Evolutionary conservation across 768 basidiomycete genomes (phyloP).

Genomic region (Tulasnella sp.): DNA sequence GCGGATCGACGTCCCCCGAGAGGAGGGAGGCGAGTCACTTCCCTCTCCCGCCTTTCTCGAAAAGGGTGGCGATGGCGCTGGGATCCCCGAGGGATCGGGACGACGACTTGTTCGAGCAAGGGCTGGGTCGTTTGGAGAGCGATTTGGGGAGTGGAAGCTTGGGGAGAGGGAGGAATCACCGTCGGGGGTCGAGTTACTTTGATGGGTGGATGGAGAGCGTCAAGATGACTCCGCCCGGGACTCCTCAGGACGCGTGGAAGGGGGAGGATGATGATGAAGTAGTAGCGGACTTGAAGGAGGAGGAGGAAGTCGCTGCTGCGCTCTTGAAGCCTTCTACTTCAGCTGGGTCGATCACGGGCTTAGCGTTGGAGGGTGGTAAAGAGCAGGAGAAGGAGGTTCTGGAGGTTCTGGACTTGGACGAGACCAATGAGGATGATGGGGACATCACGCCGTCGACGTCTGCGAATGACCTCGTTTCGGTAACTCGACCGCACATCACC

Average conservation of each 20-base stretch:
- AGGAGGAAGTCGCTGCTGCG: neutral
- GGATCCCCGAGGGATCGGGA: neutral
- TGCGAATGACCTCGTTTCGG: neutral
- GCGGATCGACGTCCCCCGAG: neutral
- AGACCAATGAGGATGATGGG: neutral
- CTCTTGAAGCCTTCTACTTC: neutral
- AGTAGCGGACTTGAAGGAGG: neutral
- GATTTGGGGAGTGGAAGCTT: neutral
- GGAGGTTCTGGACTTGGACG: neutral
- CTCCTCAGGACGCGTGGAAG: neutral
- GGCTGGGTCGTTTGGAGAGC: neutral
- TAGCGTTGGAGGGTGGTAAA: neutral
- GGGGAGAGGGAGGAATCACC: neutral
- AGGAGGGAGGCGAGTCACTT: neutral
- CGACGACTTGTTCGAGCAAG: neutral
- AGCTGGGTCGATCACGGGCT: neutral
- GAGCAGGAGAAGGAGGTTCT: conserved; percentile 2
- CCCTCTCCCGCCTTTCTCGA: neutral
- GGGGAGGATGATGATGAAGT: neutral
- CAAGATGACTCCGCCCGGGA: neutral
- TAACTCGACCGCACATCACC: neutral
- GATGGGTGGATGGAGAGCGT: conserved; percentile 5
- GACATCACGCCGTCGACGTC: neutral
- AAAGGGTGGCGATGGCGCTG: neutral
- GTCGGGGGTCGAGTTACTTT: neutral